Percentiles rank a stretch among this genome's conserved stretches.
phyloP scores from a whole-genome alignment of 1,284 basidiomycete genomes.

The Marasmius sp. region DNA sequence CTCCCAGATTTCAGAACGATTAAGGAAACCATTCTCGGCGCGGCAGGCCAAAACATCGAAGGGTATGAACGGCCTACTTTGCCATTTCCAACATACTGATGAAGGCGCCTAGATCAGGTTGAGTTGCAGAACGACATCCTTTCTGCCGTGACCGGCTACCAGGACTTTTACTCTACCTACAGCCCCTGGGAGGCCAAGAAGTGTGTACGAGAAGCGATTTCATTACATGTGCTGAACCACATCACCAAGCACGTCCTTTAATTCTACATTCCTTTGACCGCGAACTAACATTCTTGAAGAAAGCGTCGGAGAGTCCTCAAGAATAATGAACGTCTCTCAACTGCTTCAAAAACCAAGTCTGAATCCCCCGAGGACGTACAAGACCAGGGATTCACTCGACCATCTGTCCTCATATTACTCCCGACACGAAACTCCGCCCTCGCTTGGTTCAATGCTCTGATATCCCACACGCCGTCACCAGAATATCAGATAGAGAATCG shows the following conservation, averaged over 20 bases:
- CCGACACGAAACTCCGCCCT: slow-evolving; percentile 92
- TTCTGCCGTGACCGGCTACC: slow-evolving; percentile 61
- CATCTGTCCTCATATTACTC: slow-evolving; percentile 88
- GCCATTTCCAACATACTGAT: slow-evolving; percentile 1
- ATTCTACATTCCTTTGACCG: slow-evolving; percentile 6
- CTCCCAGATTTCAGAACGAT: slow-evolving; percentile 58
- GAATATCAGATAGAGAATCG: slow-evolving; percentile 84
- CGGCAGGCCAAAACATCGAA: slow-evolving; percentile 52
- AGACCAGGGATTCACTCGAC: slow-evolving; percentile 97
- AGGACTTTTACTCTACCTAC: slow-evolving; percentile 74
- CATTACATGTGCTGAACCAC: slow-evolving; percentile 83
- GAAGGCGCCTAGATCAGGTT: slow-evolving; percentile 42
- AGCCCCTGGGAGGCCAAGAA: slow-evolving; percentile 54
- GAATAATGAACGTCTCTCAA: slow-evolving; percentile 88
- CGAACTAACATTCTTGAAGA: slow-evolving; percentile 31
- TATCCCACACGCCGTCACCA: slow-evolving; percentile 64
- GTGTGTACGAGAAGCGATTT: slow-evolving; percentile 61
- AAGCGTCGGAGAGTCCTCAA: slow-evolving; percentile 92
- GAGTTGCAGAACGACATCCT: slow-evolving; percentile 66
- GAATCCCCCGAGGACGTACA: slow-evolving; percentile 72
- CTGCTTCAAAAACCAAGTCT: slow-evolving; percentile 55
- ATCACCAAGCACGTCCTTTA: slow-evolving; percentile 67
- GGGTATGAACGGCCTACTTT: slow-evolving; percentile 37
- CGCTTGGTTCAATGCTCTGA: slow-evolving; percentile 73
- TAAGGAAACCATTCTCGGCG: slow-evolving; percentile 54